Base-by-base conservation (phyloP, 2,329 filamentous ascomycete genomes). In the Metarhizium sp. region DNA sequence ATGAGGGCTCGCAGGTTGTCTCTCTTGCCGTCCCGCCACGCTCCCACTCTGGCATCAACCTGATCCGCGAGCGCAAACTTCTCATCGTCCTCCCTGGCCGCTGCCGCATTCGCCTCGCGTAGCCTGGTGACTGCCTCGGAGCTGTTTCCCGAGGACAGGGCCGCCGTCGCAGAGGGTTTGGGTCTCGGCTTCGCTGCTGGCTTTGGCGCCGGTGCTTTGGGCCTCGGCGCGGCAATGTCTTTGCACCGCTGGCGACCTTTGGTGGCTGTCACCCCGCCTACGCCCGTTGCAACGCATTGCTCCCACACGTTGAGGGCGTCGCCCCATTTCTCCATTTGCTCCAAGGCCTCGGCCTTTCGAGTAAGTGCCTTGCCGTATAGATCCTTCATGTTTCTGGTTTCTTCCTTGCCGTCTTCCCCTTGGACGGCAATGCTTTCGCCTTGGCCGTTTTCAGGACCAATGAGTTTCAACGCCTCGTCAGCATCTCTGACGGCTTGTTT, bases 291-390 rank as follows among this genome's bases (percentile, higher is more conserved):
- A 1, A 97, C 88, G 38, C 90, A 92, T 54, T 81, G 75, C 63
- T 86, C 84, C 94, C 94, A 99, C 0, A 88, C 84, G 2, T 77
- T 74, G 0, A 84, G 85, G 1, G 94, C 94, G 52, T 97, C 92
- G 2, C 75, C 73, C 92, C 92, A 99, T 67, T 87, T 90, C 73
- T 99, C 94, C 78, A 99, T 87, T 66, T 96, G 88, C 70, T 99
- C 94, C 7, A 97, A 78, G 1, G 91, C 94, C 72, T 99, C 94
- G 1, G 94, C 94, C 74, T 97, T 97, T 54, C 94, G 87, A 73
- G 89, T 92, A 34, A 97, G 75, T 0, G 92, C 92, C 70, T 97
- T 99, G 53, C 90, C 92, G 66, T 88, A 97, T 59, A 96, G 88
- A 18, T 96, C 92, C 59, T 84, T 87, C 89, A 99, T 95, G 50